Percentiles rank a stretch among this genome's conserved stretches.
Conservation (phyloP, 1,284 basidiomycete species). For the Cutaneotrichosporon mucoides region DNA sequence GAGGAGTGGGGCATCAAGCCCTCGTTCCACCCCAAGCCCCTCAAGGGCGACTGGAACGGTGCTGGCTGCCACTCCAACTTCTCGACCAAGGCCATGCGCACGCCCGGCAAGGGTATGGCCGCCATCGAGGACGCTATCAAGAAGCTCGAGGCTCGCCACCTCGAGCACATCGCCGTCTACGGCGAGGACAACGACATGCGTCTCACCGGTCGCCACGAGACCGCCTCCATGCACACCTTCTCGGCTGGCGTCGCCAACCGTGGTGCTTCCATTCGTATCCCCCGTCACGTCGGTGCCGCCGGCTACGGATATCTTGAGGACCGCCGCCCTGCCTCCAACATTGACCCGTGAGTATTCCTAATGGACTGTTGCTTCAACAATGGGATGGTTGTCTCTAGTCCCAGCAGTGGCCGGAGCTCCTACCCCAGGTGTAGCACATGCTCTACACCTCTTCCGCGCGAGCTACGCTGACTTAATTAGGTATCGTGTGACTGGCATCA, state of each 20-base stretch:
- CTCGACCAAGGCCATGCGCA: conserved; percentile 87
- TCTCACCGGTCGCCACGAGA: conserved; percentile 89
- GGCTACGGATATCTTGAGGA: conserved; percentile 97
- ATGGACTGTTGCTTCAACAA: too few relatives aligned
- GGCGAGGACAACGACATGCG: conserved; percentile 94
- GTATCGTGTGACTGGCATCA: conserved; percentile 71
- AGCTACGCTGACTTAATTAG: too few relatives aligned
- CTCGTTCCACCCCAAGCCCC: conserved; percentile 98
- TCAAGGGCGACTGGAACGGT: conserved; percentile 98
- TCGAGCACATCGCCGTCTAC: conserved; percentile 93
- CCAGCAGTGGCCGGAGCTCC: too few relatives aligned
- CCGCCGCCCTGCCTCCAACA: conserved; percentile 94
- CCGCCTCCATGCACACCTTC: conserved; percentile 89
- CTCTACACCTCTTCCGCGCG: too few relatives aligned
- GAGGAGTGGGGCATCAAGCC: conserved; percentile 96
- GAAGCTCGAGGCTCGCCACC: conserved; percentile 76
- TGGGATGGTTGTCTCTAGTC: too few relatives aligned
- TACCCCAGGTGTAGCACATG: background rate
- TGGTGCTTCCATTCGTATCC: conserved; percentile 68
- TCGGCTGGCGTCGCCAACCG: conserved; percentile 96
- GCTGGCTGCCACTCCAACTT: conserved; percentile 96
- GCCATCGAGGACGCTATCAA: conserved; percentile 89
- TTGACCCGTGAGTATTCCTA: conserved; percentile 59
- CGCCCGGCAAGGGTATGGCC: conserved; percentile 84
- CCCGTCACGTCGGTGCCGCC: conserved; percentile 83